Evolutionary conservation across 306 rosid species (phyloP).

Genomic region (Arachis hypogaea): DNA sequence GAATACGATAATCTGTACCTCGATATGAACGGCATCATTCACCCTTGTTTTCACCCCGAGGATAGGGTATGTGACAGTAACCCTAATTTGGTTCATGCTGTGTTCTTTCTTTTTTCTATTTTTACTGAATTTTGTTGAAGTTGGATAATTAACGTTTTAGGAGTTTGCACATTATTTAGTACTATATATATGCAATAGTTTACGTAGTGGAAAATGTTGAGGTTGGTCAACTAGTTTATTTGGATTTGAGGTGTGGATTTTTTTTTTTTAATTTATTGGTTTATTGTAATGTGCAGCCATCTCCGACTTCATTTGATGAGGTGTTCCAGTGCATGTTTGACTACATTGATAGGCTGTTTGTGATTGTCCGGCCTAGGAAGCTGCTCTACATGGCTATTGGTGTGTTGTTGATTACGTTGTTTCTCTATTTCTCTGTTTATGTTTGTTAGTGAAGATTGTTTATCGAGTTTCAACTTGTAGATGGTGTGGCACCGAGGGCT

Average conservation of each 20-base stretch:
- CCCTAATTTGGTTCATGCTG: background rate
- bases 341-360: slow-evolving; percentile 87
- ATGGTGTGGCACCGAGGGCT: slow-evolving; percentile 99
- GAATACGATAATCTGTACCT: slow-evolving; percentile 95
- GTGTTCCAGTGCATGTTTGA: slow-evolving; percentile 96
- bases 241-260: background rate
- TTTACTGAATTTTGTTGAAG: background rate
- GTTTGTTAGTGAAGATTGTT: slow-evolving; percentile 35
- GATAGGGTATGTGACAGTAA: slow-evolving; percentile 69
- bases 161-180: background rate
- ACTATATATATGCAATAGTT: background rate
- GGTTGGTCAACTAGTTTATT: background rate
- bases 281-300: slow-evolving; percentile 65
- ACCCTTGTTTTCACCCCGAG: slow-evolving; percentile 98
- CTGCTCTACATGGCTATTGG: slow-evolving; percentile 95
- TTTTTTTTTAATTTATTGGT: background rate
- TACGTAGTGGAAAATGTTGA: background rate
- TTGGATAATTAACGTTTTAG: background rate
- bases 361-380: slow-evolving; percentile 96
- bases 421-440: slow-evolving; percentile 19
- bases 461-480: slow-evolving; percentile 46
- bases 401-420: slow-evolving; percentile 44
- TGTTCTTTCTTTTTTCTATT: background rate
- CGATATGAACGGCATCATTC: slow-evolving; percentile 96
- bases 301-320: slow-evolving; percentile 79